phyloP scores from a whole-genome alignment of 306 rosid species.

The Cucumis cinereus region DNA sequence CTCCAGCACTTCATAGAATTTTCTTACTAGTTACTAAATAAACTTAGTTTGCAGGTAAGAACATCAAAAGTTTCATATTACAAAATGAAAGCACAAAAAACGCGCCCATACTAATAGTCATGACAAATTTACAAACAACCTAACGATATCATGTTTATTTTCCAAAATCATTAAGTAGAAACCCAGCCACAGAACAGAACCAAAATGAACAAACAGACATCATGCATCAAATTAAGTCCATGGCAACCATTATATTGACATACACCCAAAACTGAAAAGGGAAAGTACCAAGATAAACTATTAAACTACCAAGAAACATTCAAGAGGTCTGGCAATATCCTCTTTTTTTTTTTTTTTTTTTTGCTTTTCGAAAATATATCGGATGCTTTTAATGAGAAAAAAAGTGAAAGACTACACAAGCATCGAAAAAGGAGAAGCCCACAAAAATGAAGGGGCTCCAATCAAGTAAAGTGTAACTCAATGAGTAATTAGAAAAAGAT shows the following conservation, averaged over 20 bases:
- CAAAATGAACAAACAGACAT: neutral
- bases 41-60: neutral
- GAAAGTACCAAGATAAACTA: neutral
- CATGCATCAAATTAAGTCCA: neutral
- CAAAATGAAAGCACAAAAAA: neutral
- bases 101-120: neutral
- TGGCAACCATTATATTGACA: neutral
- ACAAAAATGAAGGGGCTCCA: too few relatives aligned
- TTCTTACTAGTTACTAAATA: neutral
- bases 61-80: neutral
- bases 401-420: too few relatives aligned
- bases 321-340: neutral
- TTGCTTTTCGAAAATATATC: too few relatives aligned
- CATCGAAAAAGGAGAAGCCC: too few relatives aligned
- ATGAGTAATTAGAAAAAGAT: too few relatives aligned
- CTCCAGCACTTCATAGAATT: neutral
- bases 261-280: neutral
- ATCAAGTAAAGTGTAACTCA: too few relatives aligned
- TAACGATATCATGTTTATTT: neutral
- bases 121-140: neutral
- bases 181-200: neutral
- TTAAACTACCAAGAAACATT: neutral
- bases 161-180: neutral
- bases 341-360: too few relatives aligned
- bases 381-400: too few relatives aligned